Conservation (phyloP, 495 filamentous ascomycete genomes). For the Hypoxylon fragiforme region DNA sequence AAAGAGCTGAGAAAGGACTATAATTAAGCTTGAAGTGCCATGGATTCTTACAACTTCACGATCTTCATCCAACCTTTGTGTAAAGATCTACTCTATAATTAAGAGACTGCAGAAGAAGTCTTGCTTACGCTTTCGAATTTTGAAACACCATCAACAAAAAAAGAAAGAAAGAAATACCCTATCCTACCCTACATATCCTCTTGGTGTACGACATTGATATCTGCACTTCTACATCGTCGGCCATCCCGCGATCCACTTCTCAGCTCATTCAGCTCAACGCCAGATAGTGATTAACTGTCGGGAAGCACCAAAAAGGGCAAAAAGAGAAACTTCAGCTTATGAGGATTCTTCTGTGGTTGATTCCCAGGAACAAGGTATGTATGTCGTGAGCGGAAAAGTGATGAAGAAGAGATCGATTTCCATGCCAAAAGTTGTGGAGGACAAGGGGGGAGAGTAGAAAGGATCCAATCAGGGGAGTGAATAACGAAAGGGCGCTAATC, state of each 20-base stretch:
- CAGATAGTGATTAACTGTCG: not conserved
- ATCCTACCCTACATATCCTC: no score
- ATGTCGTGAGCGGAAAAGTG: conserved; percentile 16
- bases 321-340: conserved; percentile 4
- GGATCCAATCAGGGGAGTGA: conserved; percentile 29
- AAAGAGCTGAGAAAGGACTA: not conserved
- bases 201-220: conserved; percentile 15
- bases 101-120: conserved; percentile 23
- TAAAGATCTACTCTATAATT: no score
- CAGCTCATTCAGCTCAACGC: conserved; percentile 29
- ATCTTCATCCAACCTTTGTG: conserved; percentile 19
- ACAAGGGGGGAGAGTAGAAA: conserved; percentile 2
- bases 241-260: conserved; percentile 28
- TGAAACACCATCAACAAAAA: no score
- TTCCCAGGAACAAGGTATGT: not conserved
- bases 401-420: conserved; percentile 14
- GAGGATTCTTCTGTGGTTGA: conserved; percentile 7
- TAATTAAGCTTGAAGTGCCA: conserved; percentile 15
- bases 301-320: conserved; percentile 4
- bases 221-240: conserved; percentile 11
- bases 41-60: conserved; percentile 10
- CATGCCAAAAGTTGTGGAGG: conserved; percentile 24
- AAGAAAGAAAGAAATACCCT: conserved; percentile 14
- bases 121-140: conserved; percentile 7
- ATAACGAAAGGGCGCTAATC: conserved; percentile 34